phyloP scores from a whole-genome alignment of 306 rosid genomes.

The Glycine soja region DNA sequence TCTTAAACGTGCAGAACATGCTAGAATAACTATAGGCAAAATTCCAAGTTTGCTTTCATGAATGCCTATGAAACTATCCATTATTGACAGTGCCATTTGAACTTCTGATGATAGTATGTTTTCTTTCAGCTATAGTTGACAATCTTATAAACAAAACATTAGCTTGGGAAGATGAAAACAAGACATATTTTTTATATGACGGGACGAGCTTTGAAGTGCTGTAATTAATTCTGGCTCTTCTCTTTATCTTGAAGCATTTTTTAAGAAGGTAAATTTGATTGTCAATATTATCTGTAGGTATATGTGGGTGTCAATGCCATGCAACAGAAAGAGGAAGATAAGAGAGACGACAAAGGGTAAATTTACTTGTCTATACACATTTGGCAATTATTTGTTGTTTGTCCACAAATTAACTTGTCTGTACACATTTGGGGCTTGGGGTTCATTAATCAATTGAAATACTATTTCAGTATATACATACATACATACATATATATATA shows the following conservation, averaged over 20 bases:
- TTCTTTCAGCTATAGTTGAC: slow-evolving; percentile 83
- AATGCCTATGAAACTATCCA: slow-evolving; percentile 19
- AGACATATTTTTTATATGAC: slow-evolving; percentile 74
- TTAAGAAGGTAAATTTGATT: slow-evolving; percentile 29
- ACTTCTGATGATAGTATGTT: slow-evolving; percentile 45
- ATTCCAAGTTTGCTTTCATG: slow-evolving; percentile 73
- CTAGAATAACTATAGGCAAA: slow-evolving; percentile 79
- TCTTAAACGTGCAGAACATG: slow-evolving; percentile 97
- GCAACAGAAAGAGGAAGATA: slow-evolving; percentile 85
- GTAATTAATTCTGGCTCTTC: slow-evolving; percentile 18
- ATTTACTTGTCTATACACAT: slow-evolving; percentile 5
- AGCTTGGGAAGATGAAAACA: slow-evolving; percentile 88
- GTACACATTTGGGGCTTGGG: too few species aligned
- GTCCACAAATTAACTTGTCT: slow-evolving; percentile 16
- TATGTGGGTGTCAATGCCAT: slow-evolving; percentile 84
- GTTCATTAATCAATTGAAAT: too few species aligned
- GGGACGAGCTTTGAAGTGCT: slow-evolving; percentile 69
- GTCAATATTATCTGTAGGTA: slow-evolving; percentile 57
- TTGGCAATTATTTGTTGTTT: slow-evolving; percentile 26
- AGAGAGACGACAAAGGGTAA: slow-evolving; percentile 81
- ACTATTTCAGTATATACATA: too few species aligned
- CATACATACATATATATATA: too few species aligned
- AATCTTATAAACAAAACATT: slow-evolving; percentile 78
- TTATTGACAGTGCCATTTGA: slow-evolving; percentile 32
- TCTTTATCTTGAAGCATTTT: slow-evolving; percentile 1